Conservation (phyloP, 495 filamentous ascomycete species). For the Talaromyces borbonicus region DNA sequence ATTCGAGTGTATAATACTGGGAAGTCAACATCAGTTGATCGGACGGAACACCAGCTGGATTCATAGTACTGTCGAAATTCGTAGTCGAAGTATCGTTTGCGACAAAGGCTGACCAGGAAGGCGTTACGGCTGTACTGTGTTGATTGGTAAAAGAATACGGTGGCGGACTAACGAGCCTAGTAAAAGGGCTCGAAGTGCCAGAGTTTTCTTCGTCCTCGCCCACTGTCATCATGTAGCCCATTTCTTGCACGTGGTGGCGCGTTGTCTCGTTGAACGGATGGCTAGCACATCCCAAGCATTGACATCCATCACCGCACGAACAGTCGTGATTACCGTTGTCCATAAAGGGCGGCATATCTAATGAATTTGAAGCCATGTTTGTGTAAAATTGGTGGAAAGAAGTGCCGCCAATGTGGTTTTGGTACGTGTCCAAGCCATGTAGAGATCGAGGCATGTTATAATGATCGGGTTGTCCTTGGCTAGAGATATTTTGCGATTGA, state of each 20-base stretch:
- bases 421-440: not conserved
- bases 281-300: conserved; percentile 57
- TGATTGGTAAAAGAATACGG: not conserved
- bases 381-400: not conserved
- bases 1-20: conserved; percentile 38
- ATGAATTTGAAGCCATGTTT: conserved; percentile 5
- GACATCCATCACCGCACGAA: conserved; percentile 54
- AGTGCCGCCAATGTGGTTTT: not conserved
- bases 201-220: conserved; percentile 17
- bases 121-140: not conserved
- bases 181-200: not conserved
- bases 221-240: conserved; percentile 34
- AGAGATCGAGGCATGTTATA: not conserved
- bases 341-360: conserved; percentile 5
- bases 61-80: conserved; percentile 18
- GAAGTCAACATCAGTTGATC: conserved; percentile 33
- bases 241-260: conserved; percentile 49
- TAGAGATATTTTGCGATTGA: not conserved
- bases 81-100: not conserved
- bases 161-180: not conserved
- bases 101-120: not conserved
- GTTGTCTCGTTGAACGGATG: conserved; percentile 70
- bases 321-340: conserved; percentile 39
- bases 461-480: not conserved
- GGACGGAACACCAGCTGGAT: conserved; percentile 13